Evolutionary conservation across 2,329 filamentous ascomycete species (phyloP).

Genomic region (Sporothrix curviconia): DNA sequence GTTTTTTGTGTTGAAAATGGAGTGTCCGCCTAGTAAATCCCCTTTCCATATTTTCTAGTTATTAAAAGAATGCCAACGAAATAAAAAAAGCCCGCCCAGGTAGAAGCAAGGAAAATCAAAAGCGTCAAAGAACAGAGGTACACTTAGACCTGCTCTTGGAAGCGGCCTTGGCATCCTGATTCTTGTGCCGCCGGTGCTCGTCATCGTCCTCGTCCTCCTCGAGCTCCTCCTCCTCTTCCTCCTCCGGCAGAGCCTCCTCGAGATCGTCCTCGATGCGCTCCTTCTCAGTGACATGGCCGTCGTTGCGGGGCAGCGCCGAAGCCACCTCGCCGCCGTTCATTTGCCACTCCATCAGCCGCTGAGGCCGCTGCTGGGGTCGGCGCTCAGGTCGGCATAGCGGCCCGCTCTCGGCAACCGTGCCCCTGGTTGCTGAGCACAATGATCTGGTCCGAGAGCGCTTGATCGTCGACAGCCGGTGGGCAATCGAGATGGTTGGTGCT

Average conservation of each 20-base stretch:
- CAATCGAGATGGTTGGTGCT: constrained; percentile 98
- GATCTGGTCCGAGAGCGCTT: constrained; percentile 90
- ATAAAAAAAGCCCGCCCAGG: background rate
- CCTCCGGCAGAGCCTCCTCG: constrained; percentile 34
- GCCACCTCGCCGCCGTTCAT: constrained; percentile 73
- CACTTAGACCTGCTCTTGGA: background rate
- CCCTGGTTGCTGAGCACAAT: constrained; percentile 84
- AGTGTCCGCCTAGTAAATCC: background rate
- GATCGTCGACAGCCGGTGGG: constrained; percentile 91
- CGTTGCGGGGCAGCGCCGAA: constrained; percentile 27
- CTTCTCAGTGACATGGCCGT: constrained; percentile 40
- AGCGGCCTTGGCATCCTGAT: background rate
- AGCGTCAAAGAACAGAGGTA: background rate
- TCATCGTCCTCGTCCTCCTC: constrained; percentile 7
- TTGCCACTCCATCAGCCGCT: constrained; percentile 99
- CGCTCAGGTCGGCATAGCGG: constrained; percentile 69
- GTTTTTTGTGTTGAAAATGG: constrained; percentile 4
- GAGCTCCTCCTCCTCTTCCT: constrained; percentile 23
- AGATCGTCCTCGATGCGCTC: constrained; percentile 48
- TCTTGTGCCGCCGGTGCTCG: constrained; percentile 1
- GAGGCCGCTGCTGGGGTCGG: constrained; percentile 73
- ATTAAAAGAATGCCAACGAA: background rate
- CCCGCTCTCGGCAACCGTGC: constrained; percentile 87
- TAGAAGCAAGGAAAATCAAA: background rate
- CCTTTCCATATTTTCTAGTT: background rate